Evolutionary conservation across 257 asterid species (phyloP), one percentile per base, ranked within the genome.

Genomic region (Nicotiana knightiana): DNA sequence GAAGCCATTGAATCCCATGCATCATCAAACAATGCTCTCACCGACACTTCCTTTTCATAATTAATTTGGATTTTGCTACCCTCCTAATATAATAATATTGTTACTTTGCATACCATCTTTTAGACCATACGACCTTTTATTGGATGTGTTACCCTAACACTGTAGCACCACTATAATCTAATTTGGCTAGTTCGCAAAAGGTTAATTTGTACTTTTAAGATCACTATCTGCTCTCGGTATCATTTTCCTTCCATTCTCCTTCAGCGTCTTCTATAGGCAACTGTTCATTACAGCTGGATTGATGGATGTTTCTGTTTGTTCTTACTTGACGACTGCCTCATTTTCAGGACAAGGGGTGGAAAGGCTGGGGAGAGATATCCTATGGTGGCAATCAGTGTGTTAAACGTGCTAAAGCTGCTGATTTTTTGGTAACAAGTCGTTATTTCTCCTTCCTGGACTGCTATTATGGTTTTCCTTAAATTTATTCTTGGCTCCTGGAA

Each of bases 281-380:
- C 16, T 13, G 7, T 51, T 51, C 15, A 26, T 48, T 48, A 15
- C 53, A 15, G 80, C 80, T 75, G 63, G 39, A 51, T 75, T 75
- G 80, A 51, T 75, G 46, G 26, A 75, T 75, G 13, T 48, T 73
- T 51, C 63, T 75, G 46, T 75, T 48, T 75, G 28, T 75, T 51
- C 80, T 51, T 3, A 75, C 63, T 75, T 51, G 46, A 17, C 78
- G 53, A 67, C 30, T 63, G 62, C 77, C 26, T 68, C 78, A 51
- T 65, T 53, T 83, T 67, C 89, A 96, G 99, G 94, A 89, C 63
- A 13, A 83, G 83, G 99, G 99, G 71, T 96, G 99, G 99, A 96
- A 96, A 90, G 97, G 97, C 81, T 96, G 98, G 98, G 99, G 98
- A 86, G 98, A 96, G 87, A 94, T 96, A 71, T 96, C 99, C 71